Conservation (phyloP, 257 asterid species). For the Lavandula angustifolia region DNA sequence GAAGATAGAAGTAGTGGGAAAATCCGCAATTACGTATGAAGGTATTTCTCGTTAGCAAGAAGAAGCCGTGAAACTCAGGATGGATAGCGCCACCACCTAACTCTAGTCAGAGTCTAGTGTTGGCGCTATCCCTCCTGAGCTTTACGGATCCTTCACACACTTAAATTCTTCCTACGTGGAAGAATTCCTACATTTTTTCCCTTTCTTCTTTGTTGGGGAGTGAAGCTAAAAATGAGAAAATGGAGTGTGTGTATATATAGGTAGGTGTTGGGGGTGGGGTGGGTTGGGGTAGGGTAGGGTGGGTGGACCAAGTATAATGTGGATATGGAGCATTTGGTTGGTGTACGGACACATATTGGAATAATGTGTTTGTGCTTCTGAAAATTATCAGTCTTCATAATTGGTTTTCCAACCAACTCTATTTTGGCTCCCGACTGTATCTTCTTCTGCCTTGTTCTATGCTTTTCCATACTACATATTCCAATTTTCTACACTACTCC, state of each 20-base stretch:
- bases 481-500: conserved; percentile 1
- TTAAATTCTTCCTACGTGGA: background rate
- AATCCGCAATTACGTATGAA: background rate
- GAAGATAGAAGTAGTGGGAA: too few relatives aligned
- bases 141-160: conserved; percentile 58
- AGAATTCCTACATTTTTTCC: too few relatives aligned
- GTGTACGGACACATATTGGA: conserved; percentile 29
- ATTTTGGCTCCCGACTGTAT: conserved; percentile 27
- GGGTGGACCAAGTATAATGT: conserved; percentile 22
- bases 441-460: background rate
- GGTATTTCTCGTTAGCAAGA: conserved; percentile 3
- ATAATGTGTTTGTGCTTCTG: background rate
- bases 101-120: background rate
- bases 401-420: background rate
- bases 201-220: conserved; percentile 6
- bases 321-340: background rate
- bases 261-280: background rate
- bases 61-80: conserved; percentile 62
- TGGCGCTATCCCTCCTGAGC: conserved; percentile 99
- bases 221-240: conserved; percentile 20
- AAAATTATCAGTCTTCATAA: background rate
- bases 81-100: conserved; percentile 58
- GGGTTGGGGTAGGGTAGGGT: background rate
- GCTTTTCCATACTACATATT: background rate
- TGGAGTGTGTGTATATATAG: conserved; percentile 19